A percentile compares a stretch with the other conserved stretches of the same genome.
phyloP scores from a whole-genome alignment of 1,284 basidiomycete species.

The Trichosporon sp. region DNA sequence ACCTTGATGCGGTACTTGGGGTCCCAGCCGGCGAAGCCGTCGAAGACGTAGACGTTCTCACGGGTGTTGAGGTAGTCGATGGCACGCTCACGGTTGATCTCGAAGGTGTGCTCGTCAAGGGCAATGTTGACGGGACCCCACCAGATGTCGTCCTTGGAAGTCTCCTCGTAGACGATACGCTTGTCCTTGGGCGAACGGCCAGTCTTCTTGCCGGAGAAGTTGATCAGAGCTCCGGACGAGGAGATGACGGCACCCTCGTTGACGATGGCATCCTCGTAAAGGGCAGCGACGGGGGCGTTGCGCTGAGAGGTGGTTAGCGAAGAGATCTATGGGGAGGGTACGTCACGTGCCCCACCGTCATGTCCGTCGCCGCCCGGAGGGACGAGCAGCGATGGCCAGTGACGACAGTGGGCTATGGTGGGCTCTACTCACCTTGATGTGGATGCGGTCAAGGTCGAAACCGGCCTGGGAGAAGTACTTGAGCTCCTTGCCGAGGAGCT shows the following conservation, averaged over 20 bases:
- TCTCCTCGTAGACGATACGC: slow-evolving; percentile 98
- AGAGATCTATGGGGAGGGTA: too few relatives aligned
- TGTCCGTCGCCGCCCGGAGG: not conserved
- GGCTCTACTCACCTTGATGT: slow-evolving; percentile 47
- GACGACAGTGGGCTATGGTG: not conserved
- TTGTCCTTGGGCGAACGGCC: slow-evolving; percentile 98
- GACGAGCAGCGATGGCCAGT: not conserved
- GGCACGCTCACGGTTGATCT: slow-evolving; percentile 99
- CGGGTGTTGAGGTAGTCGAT: slow-evolving; percentile 99
- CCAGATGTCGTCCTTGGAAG: slow-evolving; percentile 97
- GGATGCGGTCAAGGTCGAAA: slow-evolving; percentile 74
- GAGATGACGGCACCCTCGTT: slow-evolving; percentile 99
- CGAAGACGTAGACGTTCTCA: slow-evolving; percentile 98
- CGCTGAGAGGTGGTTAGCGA: slow-evolving; percentile 61
- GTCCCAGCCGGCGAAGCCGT: slow-evolving; percentile 89
- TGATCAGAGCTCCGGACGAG: slow-evolving; percentile 92
- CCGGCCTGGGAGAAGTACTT: slow-evolving; percentile 98
- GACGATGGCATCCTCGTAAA: slow-evolving; percentile 97
- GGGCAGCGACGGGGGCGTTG: slow-evolving; percentile 88
- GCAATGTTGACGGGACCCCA: slow-evolving; percentile 99
- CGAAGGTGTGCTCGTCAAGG: slow-evolving; percentile 95
- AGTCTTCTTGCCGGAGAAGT: slow-evolving; percentile 99
- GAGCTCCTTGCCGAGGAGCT: slow-evolving; percentile 79
- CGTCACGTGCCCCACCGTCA: not conserved
- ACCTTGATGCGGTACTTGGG: slow-evolving; percentile 99